Evolutionary conservation across 352 stramenopile genomes (phyloP).

Genomic region (Chloridella minuta): DNA sequence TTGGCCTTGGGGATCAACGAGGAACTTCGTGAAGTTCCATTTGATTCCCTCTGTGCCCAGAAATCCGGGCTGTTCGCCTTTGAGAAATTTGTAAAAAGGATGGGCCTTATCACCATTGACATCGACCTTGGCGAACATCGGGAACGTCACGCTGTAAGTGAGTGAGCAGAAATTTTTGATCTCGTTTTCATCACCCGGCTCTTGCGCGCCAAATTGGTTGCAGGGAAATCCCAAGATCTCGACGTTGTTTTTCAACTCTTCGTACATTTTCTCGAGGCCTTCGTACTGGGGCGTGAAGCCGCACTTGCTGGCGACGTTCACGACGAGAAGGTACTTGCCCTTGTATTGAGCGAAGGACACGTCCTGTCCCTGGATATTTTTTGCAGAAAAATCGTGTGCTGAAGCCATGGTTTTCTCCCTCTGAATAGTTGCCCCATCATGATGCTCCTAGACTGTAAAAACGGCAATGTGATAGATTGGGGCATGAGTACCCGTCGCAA

Average conservation of each 20-base stretch:
- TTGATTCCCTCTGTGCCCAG: neutral
- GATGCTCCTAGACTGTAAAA: too few species aligned
- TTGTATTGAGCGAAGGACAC: neutral
- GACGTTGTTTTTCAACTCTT: neutral
- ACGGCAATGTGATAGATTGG: too few species aligned
- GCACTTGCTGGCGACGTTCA: neutral
- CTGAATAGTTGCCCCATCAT: too few species aligned
- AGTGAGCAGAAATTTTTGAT: neutral
- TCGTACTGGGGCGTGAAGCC: neutral
- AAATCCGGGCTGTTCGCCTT: neutral
- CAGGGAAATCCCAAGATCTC: neutral
- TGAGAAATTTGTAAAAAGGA: neutral
- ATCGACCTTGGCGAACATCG: neutral
- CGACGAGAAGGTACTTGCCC: neutral
- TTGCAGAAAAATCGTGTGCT: neutral
- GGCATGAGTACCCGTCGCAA: too few species aligned
- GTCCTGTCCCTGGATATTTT: neutral
- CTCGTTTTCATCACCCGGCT: neutral
- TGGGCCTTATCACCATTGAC: neutral
- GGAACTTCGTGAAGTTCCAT: neutral
- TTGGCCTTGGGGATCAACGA: neutral
- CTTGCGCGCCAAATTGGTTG: neutral
- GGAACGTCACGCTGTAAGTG: neutral
- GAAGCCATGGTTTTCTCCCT: too few species aligned
- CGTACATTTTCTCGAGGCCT: neutral